Evolutionary conservation across 108 stramenopile species (phyloP).

Genomic region (Cyclostephanos invisitatus): DNA sequence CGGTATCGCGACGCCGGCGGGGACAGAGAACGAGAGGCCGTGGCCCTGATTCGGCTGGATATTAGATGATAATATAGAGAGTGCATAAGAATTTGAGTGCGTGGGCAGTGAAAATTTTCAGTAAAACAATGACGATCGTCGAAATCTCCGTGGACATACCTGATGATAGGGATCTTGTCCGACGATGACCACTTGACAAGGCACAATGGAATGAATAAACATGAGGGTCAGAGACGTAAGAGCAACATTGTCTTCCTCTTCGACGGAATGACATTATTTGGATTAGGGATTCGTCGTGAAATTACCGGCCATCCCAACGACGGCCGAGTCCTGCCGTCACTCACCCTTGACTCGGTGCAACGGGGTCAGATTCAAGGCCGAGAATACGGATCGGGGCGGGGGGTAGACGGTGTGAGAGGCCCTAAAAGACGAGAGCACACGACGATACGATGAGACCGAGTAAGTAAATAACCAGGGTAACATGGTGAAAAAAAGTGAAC

Average conservation of each 20-base stretch:
- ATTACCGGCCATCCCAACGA: neutral
- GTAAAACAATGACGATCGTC: neutral
- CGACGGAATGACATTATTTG: neutral
- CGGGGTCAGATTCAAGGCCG: conserved; percentile 90
- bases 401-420: conserved; percentile 75
- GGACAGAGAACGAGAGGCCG: conserved; percentile 87
- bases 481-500: neutral
- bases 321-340: neutral
- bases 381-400: conserved; percentile 75
- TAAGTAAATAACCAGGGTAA: neutral
- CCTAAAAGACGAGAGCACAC: conserved; percentile 9
- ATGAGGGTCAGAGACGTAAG: neutral
- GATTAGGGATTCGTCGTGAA: too few species aligned
- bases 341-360: conserved; percentile 78
- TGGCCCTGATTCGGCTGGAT: conserved; percentile 65
- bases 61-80: neutral
- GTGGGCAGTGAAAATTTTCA: neutral
- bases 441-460: neutral
- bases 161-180: conserved; percentile 91
- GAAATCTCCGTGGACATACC: neutral
- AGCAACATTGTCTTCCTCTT: neutral
- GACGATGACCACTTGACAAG: conserved; percentile 64
- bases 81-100: neutral
- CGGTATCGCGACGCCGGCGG: conserved; percentile 72
- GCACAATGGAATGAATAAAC: conserved; percentile 1